A percentile compares a stretch with the other conserved stretches of the same genome.
These are phyloP conservation scores for Smallanthus sonchifolius DNA, from an alignment of 129 eudicot species.

Conservation along the genomic window DNA sequence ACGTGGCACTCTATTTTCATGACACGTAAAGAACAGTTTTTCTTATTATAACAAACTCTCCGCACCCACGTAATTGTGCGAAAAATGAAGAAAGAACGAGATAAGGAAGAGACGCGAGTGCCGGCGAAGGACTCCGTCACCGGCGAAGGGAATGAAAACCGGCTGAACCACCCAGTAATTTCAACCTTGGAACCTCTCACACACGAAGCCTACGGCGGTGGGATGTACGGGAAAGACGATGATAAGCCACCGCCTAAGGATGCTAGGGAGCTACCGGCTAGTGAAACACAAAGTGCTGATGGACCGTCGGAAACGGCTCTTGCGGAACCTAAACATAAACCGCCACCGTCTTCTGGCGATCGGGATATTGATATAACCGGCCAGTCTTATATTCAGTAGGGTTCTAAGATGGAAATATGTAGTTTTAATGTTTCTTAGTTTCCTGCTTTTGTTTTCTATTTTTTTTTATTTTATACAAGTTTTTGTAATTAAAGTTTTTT, in stretches of 20 bases:
- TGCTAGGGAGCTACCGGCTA: conserved; percentile 31
- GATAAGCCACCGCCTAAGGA: conserved; percentile 11
- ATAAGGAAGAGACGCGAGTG: conserved; percentile 6
- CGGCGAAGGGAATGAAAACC: neutral
- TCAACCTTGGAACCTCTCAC: conserved; percentile 57
- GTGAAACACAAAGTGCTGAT: conserved; percentile 72
- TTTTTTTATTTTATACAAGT: neutral
- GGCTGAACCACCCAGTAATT: conserved; percentile 27
- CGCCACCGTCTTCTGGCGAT: conserved; percentile 68
- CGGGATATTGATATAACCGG: conserved; percentile 71
- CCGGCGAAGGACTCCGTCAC: conserved; percentile 4
- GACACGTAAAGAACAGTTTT: neutral
- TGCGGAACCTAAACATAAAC: conserved; percentile 35
- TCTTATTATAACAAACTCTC: neutral
- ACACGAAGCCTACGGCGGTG: conserved; percentile 68
- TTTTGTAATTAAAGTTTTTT: neutral
- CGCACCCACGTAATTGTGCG: neutral
- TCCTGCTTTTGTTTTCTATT: neutral
- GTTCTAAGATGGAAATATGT: neutral
- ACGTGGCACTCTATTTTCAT: neutral
- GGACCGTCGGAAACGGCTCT: conserved; percentile 44
- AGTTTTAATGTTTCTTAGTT: neutral
- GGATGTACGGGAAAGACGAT: conserved; percentile 61
- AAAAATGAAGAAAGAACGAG: conserved; percentile 25
- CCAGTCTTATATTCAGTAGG: conserved; percentile 69